Base-by-base conservation (phyloP, 2,329 filamentous ascomycete species). In the Aureobasidium mangrovei region DNA sequence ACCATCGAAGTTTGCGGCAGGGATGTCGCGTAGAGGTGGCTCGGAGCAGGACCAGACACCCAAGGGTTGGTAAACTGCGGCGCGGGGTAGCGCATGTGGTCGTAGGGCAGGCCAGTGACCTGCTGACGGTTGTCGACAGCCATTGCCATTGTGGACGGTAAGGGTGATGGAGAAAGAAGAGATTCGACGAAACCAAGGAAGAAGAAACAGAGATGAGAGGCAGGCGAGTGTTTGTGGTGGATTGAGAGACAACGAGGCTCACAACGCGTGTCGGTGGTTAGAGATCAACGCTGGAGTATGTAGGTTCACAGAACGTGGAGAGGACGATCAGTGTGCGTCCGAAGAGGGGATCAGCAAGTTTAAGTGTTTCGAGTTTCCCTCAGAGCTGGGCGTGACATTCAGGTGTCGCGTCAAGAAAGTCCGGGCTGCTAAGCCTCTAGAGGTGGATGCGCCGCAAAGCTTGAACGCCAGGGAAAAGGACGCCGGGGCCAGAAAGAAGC, bases 61-160 rank as follows among this genome's bases (percentile, higher is more conserved):
- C 91, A 96, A 40, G 90, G 90, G 70, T 96, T 93, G 65, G 86
- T 90, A 75, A 96, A 96, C 60, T 93, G 86, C 60, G 86, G 82
- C 62, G 71, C 69, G 57, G 75, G 72, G 72, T 88, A 89, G 63
- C 86, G 83, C 78, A 90, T 83, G 69, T 82, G 78, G 70, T 91
- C 88, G 77, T 91, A 93, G 71, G 82, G 83, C 75, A 95, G 79
- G 69, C 79, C 81, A 80, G 87, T 74, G 86, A 88, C 70, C 62
- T 76, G 88, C 74, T 91, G 89, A 71, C 90, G 87, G 66, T 83
- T 83, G 75, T 95, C 89, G 77, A 95, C 82, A 72, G 91, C 88
- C 89, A 95, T 95, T 75, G 89, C 93, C 90, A 95, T 95, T 61
- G 60, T 63, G 41, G 27, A 56, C 56, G 28, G 35, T 18, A 12